A percentile compares a stretch with the other conserved stretches of the same genome.
Evolutionary conservation across 2,329 filamentous ascomycete species (phyloP).

Genomic region (Xylariales sp.): DNA sequence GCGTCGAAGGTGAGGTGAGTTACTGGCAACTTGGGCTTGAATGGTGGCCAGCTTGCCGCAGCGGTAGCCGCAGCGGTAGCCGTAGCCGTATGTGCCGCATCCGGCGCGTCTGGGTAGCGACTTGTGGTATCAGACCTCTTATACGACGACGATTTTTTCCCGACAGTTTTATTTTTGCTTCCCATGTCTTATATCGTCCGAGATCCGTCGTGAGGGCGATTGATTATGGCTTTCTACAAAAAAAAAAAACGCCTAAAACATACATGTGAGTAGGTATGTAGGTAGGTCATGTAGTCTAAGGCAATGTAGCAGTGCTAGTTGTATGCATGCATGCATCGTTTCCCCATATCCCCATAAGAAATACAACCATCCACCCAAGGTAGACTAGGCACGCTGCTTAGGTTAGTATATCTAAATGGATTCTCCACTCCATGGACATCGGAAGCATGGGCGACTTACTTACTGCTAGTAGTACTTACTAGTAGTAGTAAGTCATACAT

Average conservation of each 20-base stretch:
- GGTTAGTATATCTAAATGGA: too few relatives aligned
- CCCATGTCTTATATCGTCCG: conserved; percentile 22
- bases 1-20: conserved; percentile 71
- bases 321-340: not conserved
- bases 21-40: conserved; percentile 75
- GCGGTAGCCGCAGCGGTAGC: conserved; percentile 51
- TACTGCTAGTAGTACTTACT: too few relatives aligned
- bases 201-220: not conserved
- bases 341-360: too few relatives aligned
- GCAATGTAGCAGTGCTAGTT: not conserved
- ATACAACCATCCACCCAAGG: too few relatives aligned
- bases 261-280: not conserved
- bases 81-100: conserved; percentile 40
- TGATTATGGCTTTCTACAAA: not conserved
- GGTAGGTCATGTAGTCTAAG: not conserved
- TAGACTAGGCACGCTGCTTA: too few relatives aligned
- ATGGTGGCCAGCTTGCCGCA: conserved; percentile 73
- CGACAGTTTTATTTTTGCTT: conserved; percentile 24
- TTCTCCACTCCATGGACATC: too few relatives aligned
- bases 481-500: too few relatives aligned
- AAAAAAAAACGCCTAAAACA: not conserved
- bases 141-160: conserved; percentile 15
- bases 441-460: too few relatives aligned
- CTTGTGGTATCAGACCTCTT: conserved; percentile 37
- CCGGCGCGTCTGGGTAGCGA: conserved; percentile 28